Percentiles rank a stretch among this genome's conserved stretches.
phyloP scores from a whole-genome alignment of 108 stramenopile genomes.

The Epithemia pelagica region DNA sequence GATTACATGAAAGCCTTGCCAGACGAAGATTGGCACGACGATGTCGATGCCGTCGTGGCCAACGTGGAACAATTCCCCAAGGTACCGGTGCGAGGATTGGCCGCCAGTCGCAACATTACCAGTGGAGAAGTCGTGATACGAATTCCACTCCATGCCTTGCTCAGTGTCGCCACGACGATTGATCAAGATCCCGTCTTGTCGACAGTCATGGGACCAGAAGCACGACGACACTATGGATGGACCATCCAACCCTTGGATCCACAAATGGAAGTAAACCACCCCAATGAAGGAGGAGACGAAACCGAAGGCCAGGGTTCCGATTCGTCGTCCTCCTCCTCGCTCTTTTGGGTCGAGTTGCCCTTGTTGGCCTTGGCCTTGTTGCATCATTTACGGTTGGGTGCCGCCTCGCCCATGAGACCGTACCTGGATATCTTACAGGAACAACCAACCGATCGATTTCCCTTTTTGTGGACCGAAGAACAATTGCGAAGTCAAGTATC shows the following conservation, averaged over 20 bases:
- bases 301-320: background rate
- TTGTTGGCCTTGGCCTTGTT: conserved; percentile 61
- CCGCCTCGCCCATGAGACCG: conserved; percentile 36
- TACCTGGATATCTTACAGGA: conserved; percentile 50
- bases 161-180: conserved; percentile 63
- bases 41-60: conserved; percentile 29
- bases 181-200: conserved; percentile 68
- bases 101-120: conserved; percentile 49
- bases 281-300: background rate
- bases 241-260: background rate
- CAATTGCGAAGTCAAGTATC: conserved; percentile 30
- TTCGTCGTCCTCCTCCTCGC: background rate
- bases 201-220: conserved; percentile 46
- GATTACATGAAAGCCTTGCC: conserved; percentile 47
- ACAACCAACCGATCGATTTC: conserved; percentile 40
- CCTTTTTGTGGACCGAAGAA: conserved; percentile 57
- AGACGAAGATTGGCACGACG: conserved; percentile 23
- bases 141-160: conserved; percentile 58
- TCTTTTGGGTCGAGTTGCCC: conserved; percentile 52
- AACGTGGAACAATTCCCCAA: conserved; percentile 21
- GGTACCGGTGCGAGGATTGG: conserved; percentile 61
- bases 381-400: conserved; percentile 54
- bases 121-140: conserved; percentile 60
- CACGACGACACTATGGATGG: conserved; percentile 59
- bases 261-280: background rate